Conservation (phyloP, 176 grass and related monocot species). For the Avena eriantha region DNA sequence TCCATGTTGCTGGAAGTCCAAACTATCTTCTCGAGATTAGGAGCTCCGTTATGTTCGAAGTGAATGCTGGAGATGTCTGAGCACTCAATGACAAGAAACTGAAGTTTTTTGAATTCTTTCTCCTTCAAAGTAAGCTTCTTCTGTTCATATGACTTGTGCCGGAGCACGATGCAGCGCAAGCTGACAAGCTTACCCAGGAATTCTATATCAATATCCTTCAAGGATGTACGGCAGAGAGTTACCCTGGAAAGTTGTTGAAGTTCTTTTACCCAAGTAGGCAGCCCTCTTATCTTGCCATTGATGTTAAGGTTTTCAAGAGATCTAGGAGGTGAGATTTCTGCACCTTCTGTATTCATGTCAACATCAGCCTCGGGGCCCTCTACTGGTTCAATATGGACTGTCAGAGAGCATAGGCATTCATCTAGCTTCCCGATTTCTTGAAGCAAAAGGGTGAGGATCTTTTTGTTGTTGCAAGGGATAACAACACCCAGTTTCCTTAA, state of each 20-base stretch:
- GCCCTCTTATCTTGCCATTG: background rate
- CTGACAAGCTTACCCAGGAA: background rate
- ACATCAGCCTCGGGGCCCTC: background rate
- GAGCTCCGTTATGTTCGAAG: background rate
- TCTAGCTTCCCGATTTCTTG: conserved; percentile 4
- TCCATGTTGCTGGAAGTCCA: background rate
- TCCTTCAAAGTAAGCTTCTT: background rate
- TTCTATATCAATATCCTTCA: background rate
- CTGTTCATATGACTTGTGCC: background rate
- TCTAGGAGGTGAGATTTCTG: background rate
- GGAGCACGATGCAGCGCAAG: background rate
- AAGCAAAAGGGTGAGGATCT: background rate
- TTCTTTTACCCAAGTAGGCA: background rate
- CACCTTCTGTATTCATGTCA: background rate
- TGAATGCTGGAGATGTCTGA: background rate
- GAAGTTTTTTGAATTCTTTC: background rate
- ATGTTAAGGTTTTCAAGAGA: background rate
- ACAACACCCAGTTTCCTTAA: background rate
- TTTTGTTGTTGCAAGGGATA: background rate
- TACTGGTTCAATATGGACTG: background rate
- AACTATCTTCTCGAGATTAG: background rate
- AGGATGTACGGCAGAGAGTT: background rate
- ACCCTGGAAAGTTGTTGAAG: background rate
- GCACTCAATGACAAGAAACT: background rate
- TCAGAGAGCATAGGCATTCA: background rate